These are phyloP conservation scores for Lactifluus volemus DNA, from an alignment of 768 basidiomycete genomes.

Conservation along the genomic window DNA sequence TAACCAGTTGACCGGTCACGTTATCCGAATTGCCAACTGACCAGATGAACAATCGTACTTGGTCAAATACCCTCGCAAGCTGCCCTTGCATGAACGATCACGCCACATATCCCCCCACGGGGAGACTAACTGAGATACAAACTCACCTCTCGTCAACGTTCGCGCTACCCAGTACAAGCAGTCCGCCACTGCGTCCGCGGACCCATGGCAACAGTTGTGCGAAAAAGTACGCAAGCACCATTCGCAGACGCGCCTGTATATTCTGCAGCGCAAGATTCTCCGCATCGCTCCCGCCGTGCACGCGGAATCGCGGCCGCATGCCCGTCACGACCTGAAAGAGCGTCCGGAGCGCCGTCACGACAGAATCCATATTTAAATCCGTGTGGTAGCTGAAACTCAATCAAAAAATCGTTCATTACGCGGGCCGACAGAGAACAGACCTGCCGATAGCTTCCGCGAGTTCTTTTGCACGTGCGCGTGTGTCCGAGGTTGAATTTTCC, in stretches of 20 bases:
- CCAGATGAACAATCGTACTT: conserved; percentile 97
- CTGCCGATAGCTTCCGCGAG: conserved; percentile 85
- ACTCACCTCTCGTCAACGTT: conserved; percentile 93
- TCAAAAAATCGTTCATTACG: background rate
- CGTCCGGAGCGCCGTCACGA: conserved; percentile 77
- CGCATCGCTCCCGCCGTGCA: conserved; percentile 75
- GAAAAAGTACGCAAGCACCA: conserved; percentile 93
- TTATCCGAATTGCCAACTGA: conserved; percentile 23
- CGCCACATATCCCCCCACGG: background rate
- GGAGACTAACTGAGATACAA: background rate
- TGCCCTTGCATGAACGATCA: conserved; percentile 24
- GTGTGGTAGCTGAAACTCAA: conserved; percentile 65
- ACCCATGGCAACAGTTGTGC: conserved; percentile 93
- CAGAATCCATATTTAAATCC: conserved; percentile 91
- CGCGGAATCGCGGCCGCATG: conserved; percentile 63
- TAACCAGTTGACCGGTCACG: background rate
- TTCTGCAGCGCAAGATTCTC: conserved; percentile 98
- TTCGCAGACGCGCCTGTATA: conserved; percentile 90
- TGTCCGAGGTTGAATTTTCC: conserved; percentile 87
- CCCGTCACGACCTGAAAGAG: conserved; percentile 81
- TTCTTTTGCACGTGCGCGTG: conserved; percentile 76
- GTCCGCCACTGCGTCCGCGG: conserved; percentile 70
- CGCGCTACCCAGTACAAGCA: conserved; percentile 94
- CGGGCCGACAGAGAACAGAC: conserved; percentile 36
- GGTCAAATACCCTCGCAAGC: conserved; percentile 91